phyloP scores from a whole-genome alignment of 495 filamentous ascomycete species.

The Jackrogersella minutella region DNA sequence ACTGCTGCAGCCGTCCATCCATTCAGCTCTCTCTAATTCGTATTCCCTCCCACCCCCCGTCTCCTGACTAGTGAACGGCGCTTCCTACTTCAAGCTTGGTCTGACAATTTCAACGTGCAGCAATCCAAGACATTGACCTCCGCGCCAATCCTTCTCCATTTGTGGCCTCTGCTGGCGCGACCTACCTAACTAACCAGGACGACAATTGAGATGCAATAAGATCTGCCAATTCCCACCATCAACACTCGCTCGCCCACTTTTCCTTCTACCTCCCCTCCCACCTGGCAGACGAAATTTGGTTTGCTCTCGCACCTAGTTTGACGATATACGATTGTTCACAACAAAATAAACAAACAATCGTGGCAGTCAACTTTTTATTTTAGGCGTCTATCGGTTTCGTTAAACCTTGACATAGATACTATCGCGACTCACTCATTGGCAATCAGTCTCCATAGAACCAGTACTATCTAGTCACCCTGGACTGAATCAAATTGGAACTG shows the following conservation, averaged over 20 bases:
- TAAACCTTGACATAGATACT: conserved; percentile 14
- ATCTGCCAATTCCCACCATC: conserved; percentile 39
- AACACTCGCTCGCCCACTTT: conserved; percentile 43
- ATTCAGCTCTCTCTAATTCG: conserved; percentile 16
- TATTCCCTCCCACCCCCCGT: conserved; percentile 26
- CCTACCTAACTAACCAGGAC: conserved; percentile 29
- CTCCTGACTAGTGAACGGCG: conserved; percentile 36
- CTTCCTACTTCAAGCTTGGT: conserved; percentile 41
- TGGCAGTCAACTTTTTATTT: conserved; percentile 19
- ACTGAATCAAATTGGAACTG: conserved; percentile 22
- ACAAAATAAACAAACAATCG: conserved; percentile 46
- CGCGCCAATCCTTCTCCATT: conserved; percentile 36
- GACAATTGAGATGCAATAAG: conserved; percentile 44
- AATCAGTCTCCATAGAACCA: conserved; percentile 24
- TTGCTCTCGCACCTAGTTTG: conserved; percentile 21
- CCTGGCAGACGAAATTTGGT: conserved; percentile 25
- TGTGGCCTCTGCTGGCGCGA: conserved; percentile 39
- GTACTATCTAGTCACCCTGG: conserved; percentile 24
- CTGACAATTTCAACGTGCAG: conserved; percentile 40
- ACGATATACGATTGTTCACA: conserved; percentile 28
- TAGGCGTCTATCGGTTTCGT: conserved; percentile 19
- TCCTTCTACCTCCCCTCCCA: conserved; percentile 35
- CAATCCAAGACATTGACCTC: conserved; percentile 39
- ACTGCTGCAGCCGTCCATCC: conserved; percentile 31
- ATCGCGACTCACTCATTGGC: conserved; percentile 11